These are phyloP conservation scores for Mycocentrospora acerina DNA, from an alignment of 2,329 filamentous ascomycete species.

Conservation along the genomic window DNA sequence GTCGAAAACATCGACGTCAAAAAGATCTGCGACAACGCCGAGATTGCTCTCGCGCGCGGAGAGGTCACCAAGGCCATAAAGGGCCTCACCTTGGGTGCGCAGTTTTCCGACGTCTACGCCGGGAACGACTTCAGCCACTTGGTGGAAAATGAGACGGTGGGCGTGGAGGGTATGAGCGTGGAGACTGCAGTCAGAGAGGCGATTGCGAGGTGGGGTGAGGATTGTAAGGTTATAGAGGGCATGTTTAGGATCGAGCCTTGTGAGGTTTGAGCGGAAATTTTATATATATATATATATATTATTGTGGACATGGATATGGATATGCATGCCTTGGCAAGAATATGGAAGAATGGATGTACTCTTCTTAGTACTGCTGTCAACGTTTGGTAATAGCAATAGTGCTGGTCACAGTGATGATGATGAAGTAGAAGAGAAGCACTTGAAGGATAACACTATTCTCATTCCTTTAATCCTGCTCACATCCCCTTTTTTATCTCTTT, in stretches of 20 bases:
- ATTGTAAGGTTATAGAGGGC: slow-evolving; percentile 25
- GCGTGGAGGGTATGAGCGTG: slow-evolving; percentile 25
- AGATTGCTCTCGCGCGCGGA: slow-evolving; percentile 28
- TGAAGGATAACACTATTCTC: no score
- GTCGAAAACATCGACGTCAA: slow-evolving; percentile 30
- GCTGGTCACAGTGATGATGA: no score
- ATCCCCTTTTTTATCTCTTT: no score
- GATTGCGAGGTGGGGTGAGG: slow-evolving; percentile 23
- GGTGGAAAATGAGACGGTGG: slow-evolving; percentile 34
- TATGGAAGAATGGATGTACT: no score
- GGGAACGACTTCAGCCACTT: slow-evolving; percentile 26
- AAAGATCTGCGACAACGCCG: slow-evolving; percentile 31
- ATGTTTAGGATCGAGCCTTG: slow-evolving; percentile 34
- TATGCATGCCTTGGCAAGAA: no score
- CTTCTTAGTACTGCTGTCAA: no score
- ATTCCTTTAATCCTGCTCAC: no score
- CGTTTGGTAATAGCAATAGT: no score
- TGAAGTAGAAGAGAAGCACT: no score
- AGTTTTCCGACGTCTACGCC: slow-evolving; percentile 37
- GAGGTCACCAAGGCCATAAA: slow-evolving; percentile 30
- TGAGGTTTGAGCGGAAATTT: slow-evolving; percentile 20
- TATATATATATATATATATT: no score
- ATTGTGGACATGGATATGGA: no score
- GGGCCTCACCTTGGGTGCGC: slow-evolving; percentile 31
- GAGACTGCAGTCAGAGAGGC: slow-evolving; percentile 31